Conservation (phyloP, 2,329 filamentous ascomycete species). For the Onygena corvina region DNA sequence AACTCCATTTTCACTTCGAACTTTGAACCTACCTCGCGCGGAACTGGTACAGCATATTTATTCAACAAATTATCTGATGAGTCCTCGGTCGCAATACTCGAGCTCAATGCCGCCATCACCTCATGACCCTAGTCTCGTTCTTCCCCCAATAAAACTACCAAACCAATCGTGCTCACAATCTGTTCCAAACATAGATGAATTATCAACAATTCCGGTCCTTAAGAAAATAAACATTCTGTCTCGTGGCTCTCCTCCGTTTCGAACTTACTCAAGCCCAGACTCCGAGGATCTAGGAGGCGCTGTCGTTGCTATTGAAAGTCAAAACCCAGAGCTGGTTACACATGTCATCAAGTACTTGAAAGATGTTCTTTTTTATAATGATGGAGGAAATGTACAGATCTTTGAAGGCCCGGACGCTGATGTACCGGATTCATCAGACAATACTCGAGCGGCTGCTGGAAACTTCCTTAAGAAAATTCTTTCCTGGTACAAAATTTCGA, state of each 20-base stretch:
- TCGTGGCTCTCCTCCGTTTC: conserved; percentile 59
- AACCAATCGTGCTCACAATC: conserved; percentile 22
- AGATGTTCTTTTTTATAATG: conserved; percentile 40
- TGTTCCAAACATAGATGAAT: conserved; percentile 48
- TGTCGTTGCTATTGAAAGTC: conserved; percentile 72
- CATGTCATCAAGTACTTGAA: conserved; percentile 55
- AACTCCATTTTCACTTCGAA: conserved; percentile 30
- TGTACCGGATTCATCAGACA: conserved; percentile 18
- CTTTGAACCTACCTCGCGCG: conserved; percentile 35
- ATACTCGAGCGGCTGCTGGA: conserved; percentile 37
- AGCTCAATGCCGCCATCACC: conserved; percentile 19
- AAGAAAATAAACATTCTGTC: conserved; percentile 67
- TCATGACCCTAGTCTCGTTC: conserved; percentile 40
- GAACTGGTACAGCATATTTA: conserved; percentile 20
- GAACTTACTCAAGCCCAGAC: conserved; percentile 14
- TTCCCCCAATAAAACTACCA: conserved; percentile 43
- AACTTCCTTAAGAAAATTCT: conserved; percentile 57
- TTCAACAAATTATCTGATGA: conserved; percentile 35
- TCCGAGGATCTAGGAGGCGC: conserved; percentile 43
- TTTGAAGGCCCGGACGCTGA: conserved; percentile 36
- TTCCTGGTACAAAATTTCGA: conserved; percentile 63
- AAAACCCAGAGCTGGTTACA: conserved; percentile 50
- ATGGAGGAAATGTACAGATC: conserved; percentile 40
- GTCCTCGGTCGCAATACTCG: conserved; percentile 42
- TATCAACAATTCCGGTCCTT: conserved; percentile 60